Evolutionary conservation across 805 yeast genomes (phyloP).

Genomic region (Zygoascus flipseniorum): DNA sequence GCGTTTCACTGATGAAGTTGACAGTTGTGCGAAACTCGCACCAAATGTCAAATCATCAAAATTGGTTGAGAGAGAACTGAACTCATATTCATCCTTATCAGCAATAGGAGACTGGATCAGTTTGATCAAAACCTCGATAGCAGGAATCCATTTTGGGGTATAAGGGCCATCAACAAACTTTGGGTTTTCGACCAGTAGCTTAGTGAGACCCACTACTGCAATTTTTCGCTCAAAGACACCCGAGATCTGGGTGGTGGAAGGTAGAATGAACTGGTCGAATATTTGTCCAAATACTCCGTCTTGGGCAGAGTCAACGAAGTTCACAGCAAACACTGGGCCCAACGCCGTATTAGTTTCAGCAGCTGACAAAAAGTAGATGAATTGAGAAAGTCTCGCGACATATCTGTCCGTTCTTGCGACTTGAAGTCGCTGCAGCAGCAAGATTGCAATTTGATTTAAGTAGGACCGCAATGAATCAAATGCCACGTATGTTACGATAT

Average conservation of each 20-base stretch:
- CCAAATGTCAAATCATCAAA: conserved; percentile 83
- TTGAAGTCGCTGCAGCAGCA: conserved; percentile 74
- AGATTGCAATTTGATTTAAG: conserved; percentile 61
- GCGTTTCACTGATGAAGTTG: conserved; percentile 49
- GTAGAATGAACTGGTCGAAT: conserved; percentile 25
- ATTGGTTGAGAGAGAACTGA: conserved; percentile 22
- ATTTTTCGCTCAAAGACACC: conserved; percentile 38
- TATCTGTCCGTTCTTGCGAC: conserved; percentile 74
- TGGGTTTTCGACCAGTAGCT: conserved; percentile 32
- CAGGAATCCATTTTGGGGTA: conserved; percentile 32
- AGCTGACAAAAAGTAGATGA: conserved; percentile 48
- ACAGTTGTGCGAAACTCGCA: conserved; percentile 68
- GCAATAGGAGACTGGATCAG: conserved; percentile 36
- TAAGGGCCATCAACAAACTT: conserved; percentile 37
- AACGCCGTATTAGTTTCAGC: conserved; percentile 28
- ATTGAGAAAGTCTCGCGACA: conserved; percentile 59
- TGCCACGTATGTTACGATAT: conserved; percentile 53
- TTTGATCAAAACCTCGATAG: conserved; percentile 38
- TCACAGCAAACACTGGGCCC: conserved; percentile 49
- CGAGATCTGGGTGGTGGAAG: conserved; percentile 29
- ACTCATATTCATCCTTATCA: conserved; percentile 28
- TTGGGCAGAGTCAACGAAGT: conserved; percentile 33
- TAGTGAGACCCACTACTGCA: conserved; percentile 41
- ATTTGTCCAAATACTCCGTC: conserved; percentile 31
- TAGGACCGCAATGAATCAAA: conserved; percentile 41